Evolutionary conservation across 495 filamentous ascomycete species (phyloP).

Genomic region (Trichoderma asperelloides): DNA sequence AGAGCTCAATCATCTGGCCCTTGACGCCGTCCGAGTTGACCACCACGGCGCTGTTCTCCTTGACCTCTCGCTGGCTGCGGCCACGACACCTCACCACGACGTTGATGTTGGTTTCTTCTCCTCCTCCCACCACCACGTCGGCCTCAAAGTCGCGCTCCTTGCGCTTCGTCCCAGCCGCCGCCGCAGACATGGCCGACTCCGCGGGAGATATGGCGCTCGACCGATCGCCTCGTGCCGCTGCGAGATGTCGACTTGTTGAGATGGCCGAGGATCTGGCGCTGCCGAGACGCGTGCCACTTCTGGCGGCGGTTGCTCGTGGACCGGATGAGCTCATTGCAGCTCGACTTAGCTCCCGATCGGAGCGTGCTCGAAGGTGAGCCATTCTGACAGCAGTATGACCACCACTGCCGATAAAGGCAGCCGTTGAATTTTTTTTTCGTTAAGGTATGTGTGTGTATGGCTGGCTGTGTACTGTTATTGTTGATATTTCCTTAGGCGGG

Average conservation of each 20-base stretch:
- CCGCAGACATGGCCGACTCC: conserved; percentile 47
- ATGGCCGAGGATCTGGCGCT: neutral
- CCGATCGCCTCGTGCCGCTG: conserved; percentile 16
- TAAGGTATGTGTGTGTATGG: neutral
- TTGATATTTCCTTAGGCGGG: conserved; percentile 2
- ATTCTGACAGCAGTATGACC: conserved; percentile 4
- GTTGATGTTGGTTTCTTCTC: conserved; percentile 90
- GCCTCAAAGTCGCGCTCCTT: conserved; percentile 77
- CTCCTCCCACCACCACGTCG: conserved; percentile 33
- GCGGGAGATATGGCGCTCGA: conserved; percentile 53
- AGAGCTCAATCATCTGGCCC: conserved; percentile 72
- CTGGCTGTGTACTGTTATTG: neutral
- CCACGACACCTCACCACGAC: conserved; percentile 93
- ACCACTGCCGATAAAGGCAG: neutral
- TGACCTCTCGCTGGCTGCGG: conserved; percentile 81
- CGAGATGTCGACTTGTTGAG: neutral
- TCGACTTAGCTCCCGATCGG: neutral
- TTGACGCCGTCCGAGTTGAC: conserved; percentile 78
- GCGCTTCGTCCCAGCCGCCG: conserved; percentile 53
- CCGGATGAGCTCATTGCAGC: neutral
- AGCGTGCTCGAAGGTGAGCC: conserved; percentile 5
- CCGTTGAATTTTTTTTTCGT: neutral
- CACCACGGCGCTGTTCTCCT: conserved; percentile 88
- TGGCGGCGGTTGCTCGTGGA: neutral
- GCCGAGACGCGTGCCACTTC: neutral